Percentiles rank a stretch among this genome's conserved stretches.
These are phyloP conservation scores for Haplosporangium sp. DNA, from an alignment of 371 early-diverging fungal genomes.

Conservation along the genomic window DNA sequence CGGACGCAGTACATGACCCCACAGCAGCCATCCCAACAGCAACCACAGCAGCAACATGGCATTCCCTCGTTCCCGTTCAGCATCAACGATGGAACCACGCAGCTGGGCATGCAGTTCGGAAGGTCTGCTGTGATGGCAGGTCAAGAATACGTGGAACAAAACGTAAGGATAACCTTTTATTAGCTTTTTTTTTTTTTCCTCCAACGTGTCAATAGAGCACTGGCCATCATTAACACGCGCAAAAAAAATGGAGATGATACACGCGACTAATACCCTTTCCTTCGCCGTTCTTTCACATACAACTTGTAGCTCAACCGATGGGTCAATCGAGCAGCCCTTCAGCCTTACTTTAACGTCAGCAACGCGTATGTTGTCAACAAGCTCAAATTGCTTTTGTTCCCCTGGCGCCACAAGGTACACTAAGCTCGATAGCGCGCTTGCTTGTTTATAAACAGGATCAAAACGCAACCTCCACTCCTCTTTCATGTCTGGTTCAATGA, in stretches of 20 bases:
- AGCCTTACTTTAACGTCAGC: conserved; percentile 97
- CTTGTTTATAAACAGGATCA: background rate
- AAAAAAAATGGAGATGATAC: background rate
- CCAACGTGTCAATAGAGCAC: conserved; percentile 14
- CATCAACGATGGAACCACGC: conserved; percentile 83
- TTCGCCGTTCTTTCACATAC: conserved; percentile 6
- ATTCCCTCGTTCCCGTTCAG: conserved; percentile 60
- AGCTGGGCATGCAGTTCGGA: conserved; percentile 97
- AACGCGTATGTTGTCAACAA: conserved; percentile 95
- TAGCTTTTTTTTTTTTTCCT: background rate
- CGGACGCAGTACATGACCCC: conserved; percentile 50
- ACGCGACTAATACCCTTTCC: conserved; percentile 6
- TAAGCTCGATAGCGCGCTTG: conserved; percentile 12
- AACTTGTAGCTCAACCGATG: conserved; percentile 80
- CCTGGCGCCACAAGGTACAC: conserved; percentile 90
- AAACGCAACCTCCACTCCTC: background rate
- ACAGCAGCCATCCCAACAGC: conserved; percentile 48
- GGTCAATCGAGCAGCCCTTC: conserved; percentile 86
- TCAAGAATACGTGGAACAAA: conserved; percentile 91
- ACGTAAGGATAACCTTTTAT: conserved; percentile 65
- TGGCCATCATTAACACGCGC: conserved; percentile 4
- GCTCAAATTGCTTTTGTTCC: conserved; percentile 90
- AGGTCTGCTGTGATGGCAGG: conserved; percentile 91
- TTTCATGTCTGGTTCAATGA: background rate
- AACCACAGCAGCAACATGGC: conserved; percentile 49